Base-by-base conservation (phyloP, 345 rosid genomes). In the Barbarea vulgaris region DNA sequence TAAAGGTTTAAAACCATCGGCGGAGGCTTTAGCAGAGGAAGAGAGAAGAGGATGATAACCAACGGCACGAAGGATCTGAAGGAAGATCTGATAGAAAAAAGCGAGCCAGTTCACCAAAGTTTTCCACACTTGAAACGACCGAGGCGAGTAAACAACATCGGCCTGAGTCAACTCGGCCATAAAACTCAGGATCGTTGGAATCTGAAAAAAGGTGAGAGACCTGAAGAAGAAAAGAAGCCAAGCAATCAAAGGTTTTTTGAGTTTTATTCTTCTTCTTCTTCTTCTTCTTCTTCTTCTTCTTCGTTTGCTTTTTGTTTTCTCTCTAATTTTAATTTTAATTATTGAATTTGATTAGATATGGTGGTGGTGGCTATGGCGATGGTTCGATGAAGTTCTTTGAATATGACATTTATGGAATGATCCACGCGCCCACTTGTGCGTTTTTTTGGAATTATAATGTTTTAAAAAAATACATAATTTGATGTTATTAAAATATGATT, bases 161-260 rank as follows among this genome's bases (percentile, higher is more conserved):
- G 87, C 57, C 88, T 85, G 96, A 79, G 96, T 84, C 87, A 92
- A 83, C 99, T 96, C 99, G 66, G 87, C 94, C 98, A 93, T 93
- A 18, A 56, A 33, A 67, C 73, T 24, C 18, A 37, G 8, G 47
- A 24, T 17, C 67, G 61, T 33, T 34, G 60, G 51, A 59, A 60
- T 48, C 78, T 67, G 53, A 11, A 33, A 62, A 27, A 25, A 30
- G 13, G 25, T 1, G 44, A 62, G 42, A 25, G 36, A 69, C 15
- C 53, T 21, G 63, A 63, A 60, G 56, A 68, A 62, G 69, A 60
- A 68, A 58, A 31, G 36, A 75, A 69, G 56, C 39, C 27, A 75
- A 69, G 56, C 39, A 69, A 76, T 53, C 42, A 63, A 61, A 55
- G 56, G 28, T 7, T 37, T 31, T 31, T 14, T 65, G 58, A 36